Evolutionary conservation across 139 green algal genomes (phyloP).

Genomic region (Trebouxia sp.): DNA sequence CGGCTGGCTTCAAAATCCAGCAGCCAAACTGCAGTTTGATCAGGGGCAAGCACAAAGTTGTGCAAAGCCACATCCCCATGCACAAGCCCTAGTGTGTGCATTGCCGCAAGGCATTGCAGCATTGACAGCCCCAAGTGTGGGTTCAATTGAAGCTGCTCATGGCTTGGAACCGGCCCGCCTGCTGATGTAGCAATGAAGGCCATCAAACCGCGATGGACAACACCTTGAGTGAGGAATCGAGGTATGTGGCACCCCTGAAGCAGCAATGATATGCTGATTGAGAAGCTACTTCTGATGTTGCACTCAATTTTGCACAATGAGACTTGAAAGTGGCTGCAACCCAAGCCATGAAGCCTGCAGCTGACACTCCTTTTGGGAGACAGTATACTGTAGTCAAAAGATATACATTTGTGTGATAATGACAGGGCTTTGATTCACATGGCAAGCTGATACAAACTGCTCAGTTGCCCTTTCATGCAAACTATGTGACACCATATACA

Average conservation of each 20-base stretch:
- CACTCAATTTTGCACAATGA: no score
- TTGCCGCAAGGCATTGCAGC: neutral
- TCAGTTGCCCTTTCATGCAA: no score
- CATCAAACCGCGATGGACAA: neutral
- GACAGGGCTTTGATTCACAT: no score
- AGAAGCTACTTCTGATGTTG: no score
- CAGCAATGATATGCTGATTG: neutral
- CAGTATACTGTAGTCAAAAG: no score
- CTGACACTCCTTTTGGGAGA: no score
- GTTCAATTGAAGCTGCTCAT: neutral
- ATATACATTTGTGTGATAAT: no score
- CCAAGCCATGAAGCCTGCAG: no score
- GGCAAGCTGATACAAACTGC: no score
- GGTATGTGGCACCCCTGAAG: neutral
- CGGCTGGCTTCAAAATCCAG: no score
- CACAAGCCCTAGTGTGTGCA: neutral
- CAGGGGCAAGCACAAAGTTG: neutral
- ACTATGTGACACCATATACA: no score
- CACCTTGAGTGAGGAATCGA: neutral
- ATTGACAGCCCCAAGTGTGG: neutral
- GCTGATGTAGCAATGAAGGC: neutral
- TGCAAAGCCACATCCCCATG: neutral
- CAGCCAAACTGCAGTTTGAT: neutral
- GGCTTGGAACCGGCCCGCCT: neutral
- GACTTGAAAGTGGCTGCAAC: no score